A percentile compares a stretch with the other conserved stretches of the same genome.
phyloP scores from a whole-genome alignment of 2,329 filamentous ascomycete species.

The Dactylonectria estremocensis region DNA sequence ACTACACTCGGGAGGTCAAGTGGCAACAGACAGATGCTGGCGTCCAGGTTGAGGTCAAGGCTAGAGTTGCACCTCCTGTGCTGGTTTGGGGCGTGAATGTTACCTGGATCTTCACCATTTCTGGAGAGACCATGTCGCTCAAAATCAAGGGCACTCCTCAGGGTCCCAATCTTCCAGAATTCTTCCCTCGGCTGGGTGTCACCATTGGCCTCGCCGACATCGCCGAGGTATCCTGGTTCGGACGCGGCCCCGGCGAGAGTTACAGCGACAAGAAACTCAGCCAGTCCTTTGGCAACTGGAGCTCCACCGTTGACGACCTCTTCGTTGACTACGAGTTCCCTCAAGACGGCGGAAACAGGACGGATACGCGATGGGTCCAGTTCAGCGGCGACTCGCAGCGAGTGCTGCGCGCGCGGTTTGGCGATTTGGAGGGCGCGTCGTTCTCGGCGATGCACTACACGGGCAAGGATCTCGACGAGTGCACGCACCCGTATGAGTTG shows the following conservation, averaged over 20 bases:
- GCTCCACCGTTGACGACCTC: conserved; percentile 63
- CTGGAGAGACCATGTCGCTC: conserved; percentile 63
- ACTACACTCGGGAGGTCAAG: conserved; percentile 56
- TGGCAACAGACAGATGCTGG: conserved; percentile 53
- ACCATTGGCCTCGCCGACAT: conserved; percentile 61
- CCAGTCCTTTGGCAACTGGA: conserved; percentile 71
- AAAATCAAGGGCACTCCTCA: conserved; percentile 63
- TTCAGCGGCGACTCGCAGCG: conserved; percentile 33
- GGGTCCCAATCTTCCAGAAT: conserved; percentile 66
- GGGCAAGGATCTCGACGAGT: conserved; percentile 66
- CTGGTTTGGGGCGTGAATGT: conserved; percentile 72
- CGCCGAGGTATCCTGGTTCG: conserved; percentile 69
- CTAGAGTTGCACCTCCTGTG: conserved; percentile 73
- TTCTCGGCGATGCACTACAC: conserved; percentile 72
- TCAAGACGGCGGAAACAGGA: conserved; percentile 77
- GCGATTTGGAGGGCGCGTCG: conserved; percentile 62
- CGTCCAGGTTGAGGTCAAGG: conserved; percentile 61
- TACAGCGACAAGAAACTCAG: conserved; percentile 77
- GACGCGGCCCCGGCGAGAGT: conserved; percentile 74
- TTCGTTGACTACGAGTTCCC: conserved; percentile 77
- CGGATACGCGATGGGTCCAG: conserved; percentile 72
- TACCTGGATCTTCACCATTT: conserved; percentile 70
- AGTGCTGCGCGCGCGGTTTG: conserved; percentile 62
- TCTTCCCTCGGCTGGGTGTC: conserved; percentile 75
- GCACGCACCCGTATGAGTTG: conserved; percentile 74